These are phyloP conservation scores for Boletus vinaceobasis DNA, from an alignment of 768 basidiomycete species.

Conservation along the genomic window DNA sequence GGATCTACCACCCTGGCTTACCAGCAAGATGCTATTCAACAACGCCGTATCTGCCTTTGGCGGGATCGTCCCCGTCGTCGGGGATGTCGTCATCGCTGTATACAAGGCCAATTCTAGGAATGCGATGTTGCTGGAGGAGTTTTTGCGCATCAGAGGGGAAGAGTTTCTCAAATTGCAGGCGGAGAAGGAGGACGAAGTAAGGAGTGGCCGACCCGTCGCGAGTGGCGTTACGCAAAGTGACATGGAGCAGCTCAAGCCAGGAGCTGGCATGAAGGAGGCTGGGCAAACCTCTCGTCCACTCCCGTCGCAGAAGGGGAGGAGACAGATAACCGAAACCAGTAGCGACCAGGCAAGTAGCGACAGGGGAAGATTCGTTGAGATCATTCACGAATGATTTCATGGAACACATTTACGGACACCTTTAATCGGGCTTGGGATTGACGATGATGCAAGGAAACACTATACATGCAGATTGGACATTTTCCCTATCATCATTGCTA, in stretches of 20 bases:
- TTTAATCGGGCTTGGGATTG: background rate
- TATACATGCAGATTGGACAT: background rate
- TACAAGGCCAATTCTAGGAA: slow-evolving; percentile 92
- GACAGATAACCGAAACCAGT: slow-evolving; percentile 17
- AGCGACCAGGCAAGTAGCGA: slow-evolving; percentile 30
- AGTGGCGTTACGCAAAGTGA: slow-evolving; percentile 31
- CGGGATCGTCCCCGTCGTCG: slow-evolving; percentile 68
- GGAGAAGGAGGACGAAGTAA: slow-evolving; percentile 28
- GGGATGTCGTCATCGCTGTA: slow-evolving; percentile 71
- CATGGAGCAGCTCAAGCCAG: slow-evolving; percentile 49
- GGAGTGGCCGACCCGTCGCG: slow-evolving; percentile 8
- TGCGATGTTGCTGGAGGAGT: slow-evolving; percentile 82
- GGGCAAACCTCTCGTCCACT: slow-evolving; percentile 28
- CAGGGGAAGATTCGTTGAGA: slow-evolving; percentile 39
- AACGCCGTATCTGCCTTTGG: slow-evolving; percentile 64
- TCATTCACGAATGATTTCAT: slow-evolving; percentile 22
- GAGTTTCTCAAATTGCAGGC: slow-evolving; percentile 57
- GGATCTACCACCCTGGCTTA: slow-evolving; percentile 66
- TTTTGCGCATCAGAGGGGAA: slow-evolving; percentile 71
- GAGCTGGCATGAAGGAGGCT: slow-evolving; percentile 42
- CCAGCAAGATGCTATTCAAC: slow-evolving; percentile 72
- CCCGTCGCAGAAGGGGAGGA: slow-evolving; percentile 17
- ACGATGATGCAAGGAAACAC: background rate
- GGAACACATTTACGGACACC: background rate
- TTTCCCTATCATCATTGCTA: background rate